Base-by-base conservation (phyloP, 192 early-diverging fungal genomes). In the Linnemannia schmuckeri region DNA sequence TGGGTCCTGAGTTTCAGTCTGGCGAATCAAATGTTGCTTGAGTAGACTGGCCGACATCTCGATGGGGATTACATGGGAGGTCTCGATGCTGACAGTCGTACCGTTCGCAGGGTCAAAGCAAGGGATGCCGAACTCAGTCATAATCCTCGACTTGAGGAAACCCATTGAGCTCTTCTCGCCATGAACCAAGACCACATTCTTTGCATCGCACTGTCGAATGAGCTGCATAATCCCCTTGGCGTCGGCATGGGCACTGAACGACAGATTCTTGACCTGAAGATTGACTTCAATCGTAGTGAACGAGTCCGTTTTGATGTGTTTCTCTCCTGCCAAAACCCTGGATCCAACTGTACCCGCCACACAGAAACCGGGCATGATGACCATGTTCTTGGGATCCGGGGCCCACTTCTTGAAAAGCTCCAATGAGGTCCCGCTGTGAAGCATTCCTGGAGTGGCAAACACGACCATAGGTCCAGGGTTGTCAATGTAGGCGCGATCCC, bases 331-430 rank as follows among this genome's bases (percentile, higher is more conserved):
- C 47, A 99, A 90, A 0, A 99, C 97, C 61, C 97, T 96, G 44
- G 96, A 95, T 9, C 98, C 98, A 17, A 99, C 96, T 0, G 98
- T 99, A 33, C 98, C 98, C 0, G 98, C 93, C 0, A 97, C 96
- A 89, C 98, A 99, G 88, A 97, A 99, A 17, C 98, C 98, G 10
- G 98, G 98, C 94, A 99, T 94, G 77, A 99, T 98, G 42, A 98
- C 92, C 96, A 98, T 99, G 78, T 99, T 99, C 78, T 94, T 93
- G 7, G 96, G 95, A 84, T 97, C 93, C 0, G 92, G 93, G 57
- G 97, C 97, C 97, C 97, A 99, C 87, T 98, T 98, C 78, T 95
- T 96, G 88, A 99, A 99, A 3, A 98, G 94, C 57, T 96, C 94
- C n/a, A 99, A 91, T 0, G 97, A 97, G 12, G 95, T 98, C 30